Base-by-base conservation (phyloP, 1,284 basidiomycete genomes). In the Fomitopsis pinicola region DNA sequence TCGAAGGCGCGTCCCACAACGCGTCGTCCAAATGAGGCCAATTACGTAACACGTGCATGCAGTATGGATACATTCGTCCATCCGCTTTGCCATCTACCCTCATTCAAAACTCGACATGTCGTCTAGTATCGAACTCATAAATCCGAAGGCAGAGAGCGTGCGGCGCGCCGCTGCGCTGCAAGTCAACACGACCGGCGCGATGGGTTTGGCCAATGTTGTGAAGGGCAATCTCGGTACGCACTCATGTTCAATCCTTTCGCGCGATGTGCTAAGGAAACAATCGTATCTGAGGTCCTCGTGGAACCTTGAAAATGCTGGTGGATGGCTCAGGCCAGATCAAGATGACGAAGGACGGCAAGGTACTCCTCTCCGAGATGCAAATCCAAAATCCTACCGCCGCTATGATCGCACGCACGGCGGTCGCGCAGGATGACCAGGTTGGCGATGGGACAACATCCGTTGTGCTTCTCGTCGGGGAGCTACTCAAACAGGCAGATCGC, bases 261-360 rank as follows among this genome's bases (percentile, higher is more conserved):
- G 28, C 48, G 17, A 33, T 15, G 6, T 30, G 22, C 57, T 42
- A 15, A 57, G 55, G 36, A 55, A 26, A 10, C 62, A 61, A 65
- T 63, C 52, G 59, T 60, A 50, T 67, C 58, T 22, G 64, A 97
- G 95, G 95, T 53, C 95, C 95, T 19, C 81, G 95, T 76, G 95
- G 96, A 64, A 98, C 97, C 3, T 86, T 98, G 68, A 99, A 99
- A 82, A 98, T 99, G 96, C 88, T 99, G 53, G 97, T 99, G 54
- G 97, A 99, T 77, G 97, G 97, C 62, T 84, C 96, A n/a, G 97
- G 97, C 15, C 95, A 97, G 81, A 96, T 99, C 77, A 99, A 98
- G 84, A 97, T 99, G 94, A 99, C 97, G 69, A 99, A 99, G 82
- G 97, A 99, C 73, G 97, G 97, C 69, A 99, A 99, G 80, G 97